phyloP scores from a whole-genome alignment of 2,329 filamentous ascomycete genomes.

The Anthostomella pinea region DNA sequence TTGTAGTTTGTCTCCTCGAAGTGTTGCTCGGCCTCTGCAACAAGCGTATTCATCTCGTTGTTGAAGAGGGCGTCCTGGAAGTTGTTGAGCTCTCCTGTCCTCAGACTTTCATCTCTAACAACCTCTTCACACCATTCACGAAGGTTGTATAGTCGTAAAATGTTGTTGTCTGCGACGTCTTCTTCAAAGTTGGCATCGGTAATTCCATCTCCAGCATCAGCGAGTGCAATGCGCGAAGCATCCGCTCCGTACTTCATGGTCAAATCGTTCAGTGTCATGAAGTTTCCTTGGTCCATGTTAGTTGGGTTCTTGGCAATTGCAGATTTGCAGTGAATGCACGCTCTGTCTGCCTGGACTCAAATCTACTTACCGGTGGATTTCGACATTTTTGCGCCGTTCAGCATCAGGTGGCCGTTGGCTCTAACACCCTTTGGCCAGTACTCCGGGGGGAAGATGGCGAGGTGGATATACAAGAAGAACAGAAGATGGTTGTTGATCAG shows the following conservation, averaged over 20 bases:
- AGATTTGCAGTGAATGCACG: too few species aligned
- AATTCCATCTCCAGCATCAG: constrained; percentile 90
- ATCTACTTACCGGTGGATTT: constrained; percentile 95
- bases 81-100: constrained; percentile 69
- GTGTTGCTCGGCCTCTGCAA: constrained; percentile 73
- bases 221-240: constrained; percentile 84
- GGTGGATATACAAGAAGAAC: constrained; percentile 91
- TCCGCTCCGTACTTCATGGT: constrained; percentile 92
- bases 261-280: constrained; percentile 81
- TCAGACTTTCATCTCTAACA: constrained; percentile 69
- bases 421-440: constrained; percentile 88
- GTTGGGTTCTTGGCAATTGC: too few species aligned
- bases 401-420: constrained; percentile 86
- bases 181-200: constrained; percentile 98
- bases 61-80: constrained; percentile 89
- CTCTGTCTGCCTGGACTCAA: too few species aligned
- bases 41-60: constrained; percentile 85
- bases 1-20: constrained; percentile 82
- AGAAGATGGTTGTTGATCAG: constrained; percentile 91
- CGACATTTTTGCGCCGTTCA: constrained; percentile 98
- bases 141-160: constrained; percentile 70
- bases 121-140: constrained; percentile 92
- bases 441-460: constrained; percentile 80
- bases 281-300: too few species aligned
- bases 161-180: constrained; percentile 85